Evolutionary conservation across 108 stramenopile species (phyloP).

Genomic region (Fistulifera pelliculosa): DNA sequence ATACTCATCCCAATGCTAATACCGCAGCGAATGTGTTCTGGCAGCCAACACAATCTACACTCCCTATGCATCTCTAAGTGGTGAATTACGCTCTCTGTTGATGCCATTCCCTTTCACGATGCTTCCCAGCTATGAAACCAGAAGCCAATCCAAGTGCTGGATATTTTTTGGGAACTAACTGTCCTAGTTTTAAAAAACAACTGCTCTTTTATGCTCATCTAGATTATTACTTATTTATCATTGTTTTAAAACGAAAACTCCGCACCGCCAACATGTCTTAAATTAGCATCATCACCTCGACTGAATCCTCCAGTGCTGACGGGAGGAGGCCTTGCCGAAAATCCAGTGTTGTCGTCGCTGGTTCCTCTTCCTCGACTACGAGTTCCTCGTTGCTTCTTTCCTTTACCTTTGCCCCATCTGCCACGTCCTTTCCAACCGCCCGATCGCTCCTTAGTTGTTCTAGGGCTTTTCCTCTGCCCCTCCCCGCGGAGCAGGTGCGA

Average conservation of each 20-base stretch:
- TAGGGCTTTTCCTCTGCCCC: too few species aligned
- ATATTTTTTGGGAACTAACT: neutral
- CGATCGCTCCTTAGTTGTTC: too few species aligned
- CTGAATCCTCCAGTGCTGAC: neutral
- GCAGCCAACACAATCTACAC: neutral
- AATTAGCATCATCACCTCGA: constrained; percentile 21
- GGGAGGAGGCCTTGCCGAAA: neutral
- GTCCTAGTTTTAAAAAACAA: neutral
- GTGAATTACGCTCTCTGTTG: neutral
- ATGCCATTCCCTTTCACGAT: neutral
- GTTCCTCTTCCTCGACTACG: constrained; percentile 13
- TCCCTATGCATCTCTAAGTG: neutral
- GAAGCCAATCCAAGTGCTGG: neutral
- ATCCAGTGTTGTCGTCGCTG: constrained; percentile 1
- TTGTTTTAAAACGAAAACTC: constrained; percentile 22
- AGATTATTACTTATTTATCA: neutral
- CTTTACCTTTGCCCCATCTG: too few species aligned
- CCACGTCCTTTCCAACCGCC: too few species aligned
- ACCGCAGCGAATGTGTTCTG: neutral
- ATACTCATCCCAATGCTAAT: neutral
- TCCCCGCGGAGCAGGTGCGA: too few species aligned
- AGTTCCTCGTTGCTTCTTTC: constrained; percentile 1
- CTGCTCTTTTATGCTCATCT: neutral
- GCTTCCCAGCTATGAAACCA: neutral
- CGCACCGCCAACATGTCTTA: constrained; percentile 24